Evolutionary conservation across 176 grass and related monocot genomes (phyloP), one percentile per base, ranked within the genome.

Genomic region (Alopecurus myosuroides): DNA sequence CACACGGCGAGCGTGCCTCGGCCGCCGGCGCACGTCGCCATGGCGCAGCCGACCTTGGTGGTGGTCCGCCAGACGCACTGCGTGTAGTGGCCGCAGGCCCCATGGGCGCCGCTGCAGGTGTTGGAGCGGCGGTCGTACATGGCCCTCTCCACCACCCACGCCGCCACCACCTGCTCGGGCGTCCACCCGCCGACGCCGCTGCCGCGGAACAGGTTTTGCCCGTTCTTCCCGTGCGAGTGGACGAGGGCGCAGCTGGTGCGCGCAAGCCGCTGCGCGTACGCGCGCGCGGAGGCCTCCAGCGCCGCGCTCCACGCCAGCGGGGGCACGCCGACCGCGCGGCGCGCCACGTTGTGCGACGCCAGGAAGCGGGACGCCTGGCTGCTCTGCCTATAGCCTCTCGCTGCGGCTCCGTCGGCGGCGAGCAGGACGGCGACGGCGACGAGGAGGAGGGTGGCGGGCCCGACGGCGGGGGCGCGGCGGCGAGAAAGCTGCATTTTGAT

Each of bases 131-230:
- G 11, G 83, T 88, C 48, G 81, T 94, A 94, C 64, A 77, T 28
- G 25, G 35, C 62, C 19, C 53, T 53, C 85, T 97, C 95, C 18
- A 63, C 76, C 87, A 79, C 81, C 95, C 95, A 94, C 2, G 92
- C 92, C n/a, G n/a, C 77, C 28, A 94, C 92, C 0, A 86, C 86
- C 40, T 0, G 87, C 62, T 45, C 30, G 1, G 90, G 66, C 15
- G 0, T 22, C 95, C 95, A 97, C 13, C 86, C 85, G n/a, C 94
- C 92, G 60, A 15, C 63, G 61, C 94, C 92, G 48, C 88, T 83
- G 9, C 94, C 92, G 81, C 85, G 86, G 87, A 97, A 97, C 31
- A 97, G 80, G 88, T 97, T 97, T 86, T 94, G 92, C n/a, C 92
- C 94, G 81, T 66, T 88, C 17, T 55, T 12, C 3, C 88, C 92